A percentile compares a stretch with the other conserved stretches of the same genome.
Evolutionary conservation across 768 basidiomycete species (phyloP).

Genomic region (Lactarius evosmus): DNA sequence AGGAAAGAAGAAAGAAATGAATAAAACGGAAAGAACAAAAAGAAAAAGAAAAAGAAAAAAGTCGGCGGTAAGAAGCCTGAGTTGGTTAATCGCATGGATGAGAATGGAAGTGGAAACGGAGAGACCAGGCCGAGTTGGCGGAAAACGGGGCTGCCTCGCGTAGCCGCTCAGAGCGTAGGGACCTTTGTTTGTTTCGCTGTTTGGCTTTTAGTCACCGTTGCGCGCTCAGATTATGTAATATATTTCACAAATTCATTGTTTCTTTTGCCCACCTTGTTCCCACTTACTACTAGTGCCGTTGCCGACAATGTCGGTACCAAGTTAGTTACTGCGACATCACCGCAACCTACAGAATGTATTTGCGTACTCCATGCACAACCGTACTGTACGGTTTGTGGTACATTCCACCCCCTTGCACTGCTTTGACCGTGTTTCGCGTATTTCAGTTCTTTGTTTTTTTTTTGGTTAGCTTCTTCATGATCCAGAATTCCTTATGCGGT

Average conservation of each 20-base stretch:
- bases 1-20: neutral
- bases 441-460: neutral
- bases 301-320: neutral
- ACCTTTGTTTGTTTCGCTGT: neutral
- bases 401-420: neutral
- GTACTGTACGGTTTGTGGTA: neutral
- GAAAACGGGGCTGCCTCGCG: neutral
- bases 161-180: too few relatives aligned
- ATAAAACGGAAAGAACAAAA: neutral
- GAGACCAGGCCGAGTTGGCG: neutral
- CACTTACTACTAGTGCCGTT: too few relatives aligned
- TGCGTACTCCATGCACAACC: neutral
- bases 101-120: neutral
- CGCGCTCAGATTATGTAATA: neutral
- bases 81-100: slow-evolving; percentile 1
- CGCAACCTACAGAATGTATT: neutral
- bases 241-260: too few relatives aligned
- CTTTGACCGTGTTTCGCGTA: neutral
- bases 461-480: neutral
- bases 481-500: neutral
- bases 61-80: neutral
- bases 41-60: neutral
- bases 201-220: neutral
- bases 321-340: neutral
- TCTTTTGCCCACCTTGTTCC: too few relatives aligned